Base-by-base conservation (phyloP, 2,329 filamentous ascomycete species). In the Aspergillus fumigatiaffinis region DNA sequence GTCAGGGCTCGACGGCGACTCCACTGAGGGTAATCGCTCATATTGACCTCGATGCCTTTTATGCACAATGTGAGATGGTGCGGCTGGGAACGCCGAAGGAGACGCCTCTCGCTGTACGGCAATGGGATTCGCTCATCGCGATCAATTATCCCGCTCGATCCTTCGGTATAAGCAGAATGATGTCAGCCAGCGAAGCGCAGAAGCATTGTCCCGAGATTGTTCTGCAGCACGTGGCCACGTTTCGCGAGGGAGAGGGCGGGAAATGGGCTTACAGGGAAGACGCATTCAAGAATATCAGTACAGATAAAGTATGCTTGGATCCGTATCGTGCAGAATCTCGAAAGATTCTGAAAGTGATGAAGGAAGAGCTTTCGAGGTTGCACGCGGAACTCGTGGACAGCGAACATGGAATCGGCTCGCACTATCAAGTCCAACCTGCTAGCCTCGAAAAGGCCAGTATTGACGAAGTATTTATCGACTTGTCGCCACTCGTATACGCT, bases 21-120 rank as follows among this genome's bases (percentile, higher is more conserved):
- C 93, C 93, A 1, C 81, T 99, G 38, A 87, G 94, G 49, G 89
- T 95, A 28, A 86, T 97, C 65, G 91, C 91, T 6, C 92, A 97
- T 73, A 86, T 97, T 61, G 94, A 99, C 69, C 86, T 99, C 58
- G 94, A 99, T 83, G 93, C 93, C 42, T 99, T 99, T 76, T 99
- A 99, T 73, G 89, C 90, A 3, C 94, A 99, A 79, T 97, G 92
- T 71, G 94, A 99, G 76, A 95, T 92, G 83, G 87, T 96, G 9
- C 86, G 94, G 7, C 81, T 97, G 48, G 87, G 87, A 12, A 79
- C 90, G 10, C 79, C 88, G 14, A 87, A 90, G 60, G 84, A 91
- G 56, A 84, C 87, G 63, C 94, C 94, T 9, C 83, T 99, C 25
- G 94, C 92, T 0, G 94, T 99, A 21, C 92, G 95, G 71, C 93